Base-by-base conservation (phyloP, 2,329 filamentous ascomycete genomes). In the Thielaviopsis punctulata region DNA sequence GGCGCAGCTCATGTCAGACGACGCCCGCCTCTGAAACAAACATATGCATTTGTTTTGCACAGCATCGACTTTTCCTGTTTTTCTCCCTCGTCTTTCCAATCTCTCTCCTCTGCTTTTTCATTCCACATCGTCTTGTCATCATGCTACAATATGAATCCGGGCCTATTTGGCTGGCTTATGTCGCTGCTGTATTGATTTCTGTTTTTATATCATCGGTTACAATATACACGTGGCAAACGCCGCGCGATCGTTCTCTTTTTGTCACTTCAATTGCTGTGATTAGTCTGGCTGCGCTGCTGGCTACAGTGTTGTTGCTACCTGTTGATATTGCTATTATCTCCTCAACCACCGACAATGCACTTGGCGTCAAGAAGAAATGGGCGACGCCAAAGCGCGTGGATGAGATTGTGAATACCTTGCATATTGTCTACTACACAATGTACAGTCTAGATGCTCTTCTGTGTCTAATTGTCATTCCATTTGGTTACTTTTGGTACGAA, bases 401-500 rank as follows among this genome's bases (percentile, higher is more conserved):
- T 57, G 75, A 77, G 57, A 94, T 96, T 52, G 72, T 90, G 15
- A 73, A 79, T 57, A 87, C 86, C 0, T 73, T 98, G 57, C 86
- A 86, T 64, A 76, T 93, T 54, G 84, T 95, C 53, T 98, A 98
- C 69, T 96, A 96, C 66, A 75, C 80, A 0, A 75, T 98, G 0
- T 98, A 96, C 69, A 92, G 86, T 60, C 71, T 95, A 58, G 92
- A 98, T 65, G 86, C 88, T 1, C 64, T 95, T 5, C 77, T 98
- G 10, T 98, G 92, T 62, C 72, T 98, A 45, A 65, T 96, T 18
- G 77, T 95, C 45, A 84, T 96, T 19, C 92, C 92, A 0, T 98
- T 98, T 63, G 84, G 89, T 47, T 98, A 98, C 70, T 98, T 98
- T 65, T 95, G 84, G 80, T 92, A 94, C 62, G 92, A 98, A 65